Evolutionary conservation across 2,329 filamentous ascomycete species (phyloP).

Genomic region (Ophiostoma montium): DNA sequence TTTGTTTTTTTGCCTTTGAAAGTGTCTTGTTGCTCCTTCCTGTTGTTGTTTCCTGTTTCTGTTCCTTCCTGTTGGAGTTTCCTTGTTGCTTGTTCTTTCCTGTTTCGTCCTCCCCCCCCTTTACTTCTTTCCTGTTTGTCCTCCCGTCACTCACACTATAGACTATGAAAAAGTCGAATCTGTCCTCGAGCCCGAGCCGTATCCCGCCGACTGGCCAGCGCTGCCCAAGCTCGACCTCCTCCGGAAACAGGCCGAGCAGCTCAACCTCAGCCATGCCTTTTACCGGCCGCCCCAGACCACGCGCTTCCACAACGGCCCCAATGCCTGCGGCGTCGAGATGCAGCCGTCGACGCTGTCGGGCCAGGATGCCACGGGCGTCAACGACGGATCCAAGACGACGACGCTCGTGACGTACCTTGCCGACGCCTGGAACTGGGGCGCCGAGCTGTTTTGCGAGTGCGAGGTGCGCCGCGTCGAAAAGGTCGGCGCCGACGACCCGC

Average conservation of each 20-base stretch:
- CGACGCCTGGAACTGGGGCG: slow-evolving; percentile 59
- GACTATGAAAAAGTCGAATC: slow-evolving; percentile 42
- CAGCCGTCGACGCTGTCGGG: slow-evolving; percentile 43
- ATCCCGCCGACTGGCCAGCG: slow-evolving; percentile 42
- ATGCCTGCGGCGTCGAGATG: slow-evolving; percentile 52
- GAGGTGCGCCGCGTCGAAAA: slow-evolving; percentile 50
- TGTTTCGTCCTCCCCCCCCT: too few species aligned
- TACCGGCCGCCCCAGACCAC: slow-evolving; percentile 46
- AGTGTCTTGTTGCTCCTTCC: too few species aligned
- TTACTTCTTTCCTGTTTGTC: too few species aligned
- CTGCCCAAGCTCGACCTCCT: slow-evolving; percentile 45
- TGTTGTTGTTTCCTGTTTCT: too few species aligned
- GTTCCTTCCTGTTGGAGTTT: too few species aligned
- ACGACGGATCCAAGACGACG: slow-evolving; percentile 54
- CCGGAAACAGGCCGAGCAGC: slow-evolving; percentile 37
- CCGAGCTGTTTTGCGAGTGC: slow-evolving; percentile 56
- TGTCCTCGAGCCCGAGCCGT: slow-evolving; percentile 44
- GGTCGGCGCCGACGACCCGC: slow-evolving; percentile 25
- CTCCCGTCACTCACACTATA: slow-evolving; percentile 14
- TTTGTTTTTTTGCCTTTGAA: neutral
- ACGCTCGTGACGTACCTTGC: slow-evolving; percentile 52
- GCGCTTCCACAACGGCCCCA: slow-evolving; percentile 44
- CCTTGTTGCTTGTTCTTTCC: too few species aligned
- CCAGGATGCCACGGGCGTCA: slow-evolving; percentile 49
- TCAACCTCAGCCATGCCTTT: slow-evolving; percentile 39